These are phyloP conservation scores for Entoloma clypeatum DNA, from an alignment of 1,284 basidiomycete species.

Conservation along the genomic window DNA sequence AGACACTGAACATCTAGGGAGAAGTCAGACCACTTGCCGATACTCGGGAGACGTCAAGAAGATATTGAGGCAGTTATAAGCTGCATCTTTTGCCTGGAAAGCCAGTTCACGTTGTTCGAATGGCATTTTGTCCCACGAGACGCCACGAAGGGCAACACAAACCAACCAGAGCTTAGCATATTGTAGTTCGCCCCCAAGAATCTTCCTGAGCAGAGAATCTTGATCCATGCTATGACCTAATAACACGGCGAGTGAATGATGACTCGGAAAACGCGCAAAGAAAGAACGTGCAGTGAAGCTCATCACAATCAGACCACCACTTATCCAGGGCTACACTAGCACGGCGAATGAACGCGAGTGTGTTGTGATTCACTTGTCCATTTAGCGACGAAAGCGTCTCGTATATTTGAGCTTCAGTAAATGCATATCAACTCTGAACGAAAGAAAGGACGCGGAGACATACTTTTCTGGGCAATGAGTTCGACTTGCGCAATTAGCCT, in stretches of 20 bases:
- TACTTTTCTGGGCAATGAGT: slow-evolving; percentile 87
- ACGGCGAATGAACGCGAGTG: slow-evolving; percentile 80
- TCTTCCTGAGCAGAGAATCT: slow-evolving; percentile 78
- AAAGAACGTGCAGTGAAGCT: slow-evolving; percentile 63
- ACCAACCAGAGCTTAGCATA: slow-evolving; percentile 93
- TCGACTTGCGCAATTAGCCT: slow-evolving; percentile 85
- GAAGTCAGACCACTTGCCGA: slow-evolving; percentile 43
- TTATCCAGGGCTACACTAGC: slow-evolving; percentile 82
- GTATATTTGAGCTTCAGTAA: slow-evolving; percentile 75
- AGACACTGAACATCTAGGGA: neutral
- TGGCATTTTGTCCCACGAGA: slow-evolving; percentile 92
- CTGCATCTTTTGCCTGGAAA: slow-evolving; percentile 91
- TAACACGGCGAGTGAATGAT: slow-evolving; percentile 5
- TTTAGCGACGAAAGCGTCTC: slow-evolving; percentile 84
- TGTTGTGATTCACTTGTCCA: slow-evolving; percentile 81
- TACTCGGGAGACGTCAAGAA: slow-evolving; percentile 78
- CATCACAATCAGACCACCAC: slow-evolving; percentile 87
- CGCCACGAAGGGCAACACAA: slow-evolving; percentile 86
- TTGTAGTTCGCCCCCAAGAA: slow-evolving; percentile 83
- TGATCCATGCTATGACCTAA: slow-evolving; percentile 78
- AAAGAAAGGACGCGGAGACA: neutral
- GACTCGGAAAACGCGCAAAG: neutral
- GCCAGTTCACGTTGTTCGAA: slow-evolving; percentile 91
- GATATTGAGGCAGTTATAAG: slow-evolving; percentile 77
- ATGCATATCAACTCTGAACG: neutral